A percentile compares a stretch with the other conserved stretches of the same genome.
Conservation (phyloP, 768 basidiomycete genomes). For the Dacryopinax primogenitus region DNA sequence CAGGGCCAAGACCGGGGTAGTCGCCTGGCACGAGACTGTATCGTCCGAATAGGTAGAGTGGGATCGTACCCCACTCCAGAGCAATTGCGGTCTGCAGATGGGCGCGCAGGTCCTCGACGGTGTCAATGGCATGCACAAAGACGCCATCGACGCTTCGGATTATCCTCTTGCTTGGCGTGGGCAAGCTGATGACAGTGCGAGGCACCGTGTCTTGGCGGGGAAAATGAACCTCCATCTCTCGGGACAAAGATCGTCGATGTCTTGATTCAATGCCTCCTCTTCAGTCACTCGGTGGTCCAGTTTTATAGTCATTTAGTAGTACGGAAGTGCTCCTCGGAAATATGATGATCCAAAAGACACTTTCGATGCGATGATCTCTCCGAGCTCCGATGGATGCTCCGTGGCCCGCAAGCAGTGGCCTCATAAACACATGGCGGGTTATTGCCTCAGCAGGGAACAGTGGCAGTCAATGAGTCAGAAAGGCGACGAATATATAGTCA, state of each 20-base stretch:
- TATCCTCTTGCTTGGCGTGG: neutral
- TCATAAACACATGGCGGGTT: too few species aligned
- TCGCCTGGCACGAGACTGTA: too few species aligned
- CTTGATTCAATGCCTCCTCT: neutral
- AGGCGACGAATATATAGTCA: too few species aligned
- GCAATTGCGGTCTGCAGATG: neutral
- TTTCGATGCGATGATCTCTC: too few species aligned
- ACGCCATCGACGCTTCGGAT: neutral
- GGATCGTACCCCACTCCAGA: neutral
- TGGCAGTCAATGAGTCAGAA: too few species aligned
- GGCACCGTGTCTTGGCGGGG: neutral
- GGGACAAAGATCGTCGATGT: neutral
- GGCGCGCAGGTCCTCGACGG: neutral
- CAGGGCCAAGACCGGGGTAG: too few species aligned
- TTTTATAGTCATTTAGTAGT: too few species aligned
- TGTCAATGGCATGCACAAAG: neutral
- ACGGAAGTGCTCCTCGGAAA: neutral
- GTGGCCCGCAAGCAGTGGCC: neutral
- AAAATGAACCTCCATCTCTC: neutral
- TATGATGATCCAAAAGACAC: too few species aligned
- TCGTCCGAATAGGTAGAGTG: neutral
- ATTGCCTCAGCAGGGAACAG: too few species aligned
- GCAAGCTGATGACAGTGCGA: neutral
- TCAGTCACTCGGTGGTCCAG: too few species aligned
- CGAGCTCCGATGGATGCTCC: neutral